Conservation (phyloP, 2,329 filamentous ascomycete species). For the Cryphonectria naterciae region DNA sequence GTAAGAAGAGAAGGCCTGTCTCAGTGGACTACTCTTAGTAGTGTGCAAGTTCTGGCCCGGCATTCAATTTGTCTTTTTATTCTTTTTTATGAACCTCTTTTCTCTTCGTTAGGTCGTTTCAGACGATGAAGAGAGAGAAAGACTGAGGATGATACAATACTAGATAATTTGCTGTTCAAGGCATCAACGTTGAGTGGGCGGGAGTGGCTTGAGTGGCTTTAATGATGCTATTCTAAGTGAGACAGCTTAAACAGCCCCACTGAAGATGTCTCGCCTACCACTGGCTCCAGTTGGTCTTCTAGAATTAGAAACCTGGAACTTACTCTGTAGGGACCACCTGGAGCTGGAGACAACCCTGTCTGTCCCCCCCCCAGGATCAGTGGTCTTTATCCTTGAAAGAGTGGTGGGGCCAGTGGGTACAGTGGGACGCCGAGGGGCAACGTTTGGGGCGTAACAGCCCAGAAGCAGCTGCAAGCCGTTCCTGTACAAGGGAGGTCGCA, state of each 20-base stretch:
- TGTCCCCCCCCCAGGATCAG: not conserved
- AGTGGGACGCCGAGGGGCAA: slow-evolving; percentile 12
- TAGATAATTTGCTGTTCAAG: not conserved
- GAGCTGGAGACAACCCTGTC: not conserved
- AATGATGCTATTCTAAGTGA: slow-evolving; percentile 19
- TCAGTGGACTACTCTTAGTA: no score
- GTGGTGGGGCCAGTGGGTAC: not conserved
- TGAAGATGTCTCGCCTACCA: not conserved
- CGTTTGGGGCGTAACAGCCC: not conserved
- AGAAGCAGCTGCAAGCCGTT: not conserved
- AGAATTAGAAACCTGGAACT: not conserved
- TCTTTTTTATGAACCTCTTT: no score
- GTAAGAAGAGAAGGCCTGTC: no score
- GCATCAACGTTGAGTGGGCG: not conserved
- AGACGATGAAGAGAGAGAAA: no score
- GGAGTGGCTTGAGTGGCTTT: not conserved
- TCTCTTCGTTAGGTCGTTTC: no score
- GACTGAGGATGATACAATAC: no score
- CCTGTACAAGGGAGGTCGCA: slow-evolving; percentile 12
- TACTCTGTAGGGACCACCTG: not conserved
- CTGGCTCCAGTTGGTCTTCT: slow-evolving; percentile 2
- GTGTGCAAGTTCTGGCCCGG: no score
- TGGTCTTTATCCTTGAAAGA: not conserved
- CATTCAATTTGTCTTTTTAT: no score
- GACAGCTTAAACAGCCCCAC: slow-evolving; percentile 2